A percentile compares a stretch with the other conserved stretches of the same genome.
Evolutionary conservation across 768 basidiomycete genomes (phyloP).

Genomic region (Amanita exitialis): DNA sequence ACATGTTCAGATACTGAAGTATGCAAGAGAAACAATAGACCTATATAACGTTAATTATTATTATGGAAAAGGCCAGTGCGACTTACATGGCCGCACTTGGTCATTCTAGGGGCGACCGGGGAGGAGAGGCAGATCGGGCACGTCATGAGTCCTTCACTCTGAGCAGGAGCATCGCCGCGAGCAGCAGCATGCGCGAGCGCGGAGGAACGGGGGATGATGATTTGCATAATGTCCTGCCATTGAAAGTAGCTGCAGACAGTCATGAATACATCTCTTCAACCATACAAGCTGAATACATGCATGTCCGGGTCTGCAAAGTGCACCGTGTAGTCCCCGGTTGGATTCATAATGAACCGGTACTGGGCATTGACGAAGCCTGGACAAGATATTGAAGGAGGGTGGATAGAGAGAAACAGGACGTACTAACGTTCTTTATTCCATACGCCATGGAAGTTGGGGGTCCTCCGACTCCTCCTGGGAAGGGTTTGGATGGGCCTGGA

Average conservation of each 20-base stretch:
- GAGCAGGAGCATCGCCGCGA: constrained; percentile 26
- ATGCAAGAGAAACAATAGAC: constrained; percentile 95
- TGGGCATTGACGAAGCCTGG: constrained; percentile 93
- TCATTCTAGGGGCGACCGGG: constrained; percentile 86
- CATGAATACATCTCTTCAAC: constrained; percentile 10
- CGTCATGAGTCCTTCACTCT: constrained; percentile 53
- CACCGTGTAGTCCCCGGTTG: constrained; percentile 82
- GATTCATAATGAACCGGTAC: constrained; percentile 93
- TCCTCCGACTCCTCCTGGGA: constrained; percentile 70
- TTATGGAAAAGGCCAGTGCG: constrained; percentile 1
- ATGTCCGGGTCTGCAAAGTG: constrained; percentile 98
- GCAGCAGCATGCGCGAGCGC: constrained; percentile 57
- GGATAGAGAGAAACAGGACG: constrained; percentile 9
- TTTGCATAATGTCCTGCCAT: constrained; percentile 93
- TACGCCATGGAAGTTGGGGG: constrained; percentile 49
- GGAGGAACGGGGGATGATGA: constrained; percentile 82
- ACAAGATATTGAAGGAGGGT: constrained; percentile 9
- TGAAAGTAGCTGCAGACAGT: constrained; percentile 66
- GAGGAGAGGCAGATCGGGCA: constrained; percentile 96
- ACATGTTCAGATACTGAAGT: constrained; percentile 78
- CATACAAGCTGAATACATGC: constrained; percentile 32
- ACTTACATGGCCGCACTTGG: constrained; percentile 96
- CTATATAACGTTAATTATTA: constrained; percentile 27
- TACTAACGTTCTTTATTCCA: constrained; percentile 92
- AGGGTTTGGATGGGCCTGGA: constrained; percentile 41